Evolutionary conservation across 352 stramenopile genomes (phyloP), one percentile per base, ranked within the genome.

Genomic region (Thalassiosira mediterranea): DNA sequence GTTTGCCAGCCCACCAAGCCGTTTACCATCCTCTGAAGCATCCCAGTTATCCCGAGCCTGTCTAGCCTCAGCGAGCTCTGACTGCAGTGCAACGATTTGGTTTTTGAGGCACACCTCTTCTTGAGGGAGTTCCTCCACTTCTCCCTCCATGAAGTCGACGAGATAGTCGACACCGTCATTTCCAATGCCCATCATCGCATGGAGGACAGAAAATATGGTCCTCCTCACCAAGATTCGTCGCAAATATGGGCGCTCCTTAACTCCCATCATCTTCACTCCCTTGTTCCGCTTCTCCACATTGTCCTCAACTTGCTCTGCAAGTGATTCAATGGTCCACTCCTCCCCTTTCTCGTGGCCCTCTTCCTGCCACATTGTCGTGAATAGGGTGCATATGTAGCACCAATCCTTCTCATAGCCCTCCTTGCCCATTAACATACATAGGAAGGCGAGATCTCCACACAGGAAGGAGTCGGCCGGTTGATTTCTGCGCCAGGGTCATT

Each of bases 101-200:
- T 54, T 54, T 7, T 19, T 15, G 51, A 60, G 51, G 23, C 17
- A 19, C 4, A 60, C 10, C 51, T 44, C 38, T 40, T 59, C 28
- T 23, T 19, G 23, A n/a, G 49, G 49, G 23, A 32, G 29, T n/a
- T 59, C 21, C 49, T 59, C 21, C 2, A 59, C 28, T 25, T 59
- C 34, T 31, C 28, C 34, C 49, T 59, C 49, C 5, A 32, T 25
- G 23, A 40, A 17, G 19, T 59, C 49, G 49, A 59, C 1, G 29
- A 59, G 49, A 59, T 59, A 59, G 21, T 31, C 34, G n/a, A 59
- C 19, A 25, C 28, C 34, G n/a, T 31, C 34, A 32, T 59, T 59
- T 31, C 49, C 49, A 59, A 59, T 32, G 29, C 49, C 49, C 21
- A 59, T 59, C 8, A 40, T 19, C 5, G 28, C 28, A 13, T 59